Conservation (phyloP, 176 grass and related monocot species). For the Ampelocalamus luodianensis region DNA sequence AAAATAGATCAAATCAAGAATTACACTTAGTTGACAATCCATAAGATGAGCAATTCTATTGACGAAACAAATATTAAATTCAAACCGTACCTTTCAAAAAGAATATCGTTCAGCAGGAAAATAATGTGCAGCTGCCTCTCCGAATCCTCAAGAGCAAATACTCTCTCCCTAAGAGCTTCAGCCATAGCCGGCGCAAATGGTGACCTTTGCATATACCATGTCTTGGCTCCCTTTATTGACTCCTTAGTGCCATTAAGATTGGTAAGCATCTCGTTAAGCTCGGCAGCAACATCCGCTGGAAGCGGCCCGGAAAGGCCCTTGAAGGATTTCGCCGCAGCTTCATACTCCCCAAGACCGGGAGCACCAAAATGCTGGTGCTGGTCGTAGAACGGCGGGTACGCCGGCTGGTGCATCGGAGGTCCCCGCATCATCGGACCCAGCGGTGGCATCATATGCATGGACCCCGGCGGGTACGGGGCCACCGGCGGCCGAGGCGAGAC, state of each 20-base stretch:
- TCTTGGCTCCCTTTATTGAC: conserved; percentile 93
- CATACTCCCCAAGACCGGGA: conserved; percentile 60
- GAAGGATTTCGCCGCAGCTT: conserved; percentile 57
- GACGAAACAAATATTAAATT: background rate
- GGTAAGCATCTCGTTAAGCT: conserved; percentile 67
- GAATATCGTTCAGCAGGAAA: conserved; percentile 95
- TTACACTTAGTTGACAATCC: background rate
- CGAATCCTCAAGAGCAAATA: conserved; percentile 82
- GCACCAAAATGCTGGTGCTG: conserved; percentile 66
- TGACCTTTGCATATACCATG: conserved; percentile 88
- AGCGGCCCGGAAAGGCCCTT: conserved; percentile 75
- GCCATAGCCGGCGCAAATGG: conserved; percentile 77
- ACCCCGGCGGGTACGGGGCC: conserved; percentile 48
- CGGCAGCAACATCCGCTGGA: conserved; percentile 79
- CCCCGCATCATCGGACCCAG: conserved; percentile 51
- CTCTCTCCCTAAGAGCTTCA: conserved; percentile 78
- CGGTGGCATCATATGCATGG: conserved; percentile 64
- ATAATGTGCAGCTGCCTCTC: conserved; percentile 95
- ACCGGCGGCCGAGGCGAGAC: conserved; percentile 45
- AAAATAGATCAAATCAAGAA: background rate
- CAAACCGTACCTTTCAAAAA: conserved; percentile 80
- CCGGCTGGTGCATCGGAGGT: conserved; percentile 61
- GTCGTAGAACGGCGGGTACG: conserved; percentile 73
- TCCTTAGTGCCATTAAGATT: conserved; percentile 95
- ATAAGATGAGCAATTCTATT: background rate